Evolutionary conservation across 345 rosid species (phyloP).

Genomic region (Eucalyptus pumila): DNA sequence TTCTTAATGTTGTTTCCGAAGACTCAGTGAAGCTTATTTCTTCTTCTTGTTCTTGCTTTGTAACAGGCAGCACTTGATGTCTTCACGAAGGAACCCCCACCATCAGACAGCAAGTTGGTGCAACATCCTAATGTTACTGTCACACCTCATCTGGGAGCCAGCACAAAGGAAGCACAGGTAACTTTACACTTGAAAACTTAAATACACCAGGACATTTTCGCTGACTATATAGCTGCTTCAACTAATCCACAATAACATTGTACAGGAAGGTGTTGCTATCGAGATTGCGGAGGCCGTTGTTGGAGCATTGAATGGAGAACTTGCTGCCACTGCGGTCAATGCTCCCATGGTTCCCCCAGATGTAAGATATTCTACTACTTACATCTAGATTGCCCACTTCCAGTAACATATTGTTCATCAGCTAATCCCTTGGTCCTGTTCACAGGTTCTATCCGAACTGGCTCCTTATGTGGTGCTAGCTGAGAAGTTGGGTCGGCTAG

Average conservation of each 20-base stretch:
- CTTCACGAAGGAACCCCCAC: constrained; percentile 60
- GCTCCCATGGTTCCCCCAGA: constrained; percentile 78
- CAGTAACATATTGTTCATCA: background rate
- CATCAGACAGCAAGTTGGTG: constrained; percentile 42
- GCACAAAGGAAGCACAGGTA: constrained; percentile 92
- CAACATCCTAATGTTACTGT: constrained; percentile 63
- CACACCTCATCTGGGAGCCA: constrained; percentile 92
- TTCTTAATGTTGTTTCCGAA: background rate
- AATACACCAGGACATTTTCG: background rate
- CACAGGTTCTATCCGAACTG: constrained; percentile 29
- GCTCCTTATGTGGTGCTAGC: constrained; percentile 61
- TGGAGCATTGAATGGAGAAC: constrained; percentile 67
- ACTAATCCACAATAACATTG: background rate
- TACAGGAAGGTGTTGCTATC: constrained; percentile 79
- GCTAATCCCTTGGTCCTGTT: background rate
- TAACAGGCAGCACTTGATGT: constrained; percentile 82
- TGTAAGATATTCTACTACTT: background rate
- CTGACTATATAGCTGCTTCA: background rate
- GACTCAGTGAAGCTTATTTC: background rate
- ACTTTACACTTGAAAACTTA: background rate
- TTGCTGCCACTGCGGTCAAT: constrained; percentile 78
- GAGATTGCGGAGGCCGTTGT: constrained; percentile 88
- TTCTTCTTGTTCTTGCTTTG: background rate
- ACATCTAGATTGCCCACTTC: background rate
- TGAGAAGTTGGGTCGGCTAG: constrained; percentile 70